phyloP scores from a whole-genome alignment of 2,329 filamentous ascomycete genomes.

The Penicillium sp. region DNA sequence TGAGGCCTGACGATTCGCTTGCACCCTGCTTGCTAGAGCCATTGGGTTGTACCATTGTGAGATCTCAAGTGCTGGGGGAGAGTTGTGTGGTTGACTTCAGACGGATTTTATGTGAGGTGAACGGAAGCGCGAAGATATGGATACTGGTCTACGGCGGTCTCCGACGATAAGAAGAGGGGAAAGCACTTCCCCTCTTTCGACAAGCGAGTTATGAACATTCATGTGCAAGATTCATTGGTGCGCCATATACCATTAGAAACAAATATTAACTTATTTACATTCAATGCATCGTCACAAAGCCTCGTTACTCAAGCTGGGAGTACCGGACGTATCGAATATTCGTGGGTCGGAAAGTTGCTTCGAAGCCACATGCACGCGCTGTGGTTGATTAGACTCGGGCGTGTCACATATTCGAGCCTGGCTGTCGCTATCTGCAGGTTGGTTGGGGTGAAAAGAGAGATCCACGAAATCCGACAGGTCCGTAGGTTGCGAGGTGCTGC shows the following conservation, averaged over 20 bases:
- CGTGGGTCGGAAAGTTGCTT: constrained; percentile 17
- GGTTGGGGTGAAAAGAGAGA: constrained; percentile 16
- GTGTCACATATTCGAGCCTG: constrained; percentile 7
- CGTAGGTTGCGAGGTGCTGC: constrained; percentile 17
- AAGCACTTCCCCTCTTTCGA: constrained; percentile 6
- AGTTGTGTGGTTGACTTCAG: neutral
- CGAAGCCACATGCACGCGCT: constrained; percentile 2
- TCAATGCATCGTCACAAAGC: constrained; percentile 7
- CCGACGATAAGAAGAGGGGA: constrained; percentile 14
- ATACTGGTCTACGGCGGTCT: constrained; percentile 12
- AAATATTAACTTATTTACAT: constrained; percentile 10
- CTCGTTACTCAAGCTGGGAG: constrained; percentile 5
- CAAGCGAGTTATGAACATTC: neutral
- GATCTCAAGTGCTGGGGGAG: neutral
- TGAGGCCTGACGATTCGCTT: neutral
- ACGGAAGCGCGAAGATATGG: neutral
- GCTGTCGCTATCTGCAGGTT: constrained; percentile 17
- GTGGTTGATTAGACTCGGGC: constrained; percentile 2
- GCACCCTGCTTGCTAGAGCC: neutral
- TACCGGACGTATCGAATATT: constrained; percentile 4
- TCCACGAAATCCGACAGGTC: constrained; percentile 27
- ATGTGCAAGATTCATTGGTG: neutral
- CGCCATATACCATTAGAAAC: neutral
- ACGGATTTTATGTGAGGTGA: neutral
- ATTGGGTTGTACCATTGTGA: neutral